Evolutionary conservation across 352 stramenopile species (phyloP), one percentile per base, ranked within the genome.

Genomic region (Proteromonas lacertae): DNA sequence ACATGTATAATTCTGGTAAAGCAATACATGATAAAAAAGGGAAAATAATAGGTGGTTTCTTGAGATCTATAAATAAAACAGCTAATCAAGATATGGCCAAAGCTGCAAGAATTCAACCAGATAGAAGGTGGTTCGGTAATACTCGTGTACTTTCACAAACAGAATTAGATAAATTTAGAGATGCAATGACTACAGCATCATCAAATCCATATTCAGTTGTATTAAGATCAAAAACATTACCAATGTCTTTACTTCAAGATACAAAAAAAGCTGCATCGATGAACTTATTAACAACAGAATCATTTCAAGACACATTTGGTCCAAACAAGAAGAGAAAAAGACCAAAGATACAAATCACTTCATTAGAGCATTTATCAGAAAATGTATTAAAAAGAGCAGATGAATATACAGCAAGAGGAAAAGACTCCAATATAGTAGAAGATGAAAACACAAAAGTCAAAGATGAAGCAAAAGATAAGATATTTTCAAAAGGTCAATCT

Each of bases 121-220:
- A 98, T 56, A 64, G 84, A 13, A 66, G 83, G 14, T 99, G 86
- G 86, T 98, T 99, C 51, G 86, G 86, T 25, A 98, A 98, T 62
- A 98, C 86, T 35, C 74, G 84, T 30, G 75, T 94, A 2, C 81
- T 99, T 20, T 71, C 68, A 10, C 69, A 87, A 42, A 90, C 89
- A 40, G 78, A 98, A 46, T 64, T 99, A 9, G 86, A 99, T 60
- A 82, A 79, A 41, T 97, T 99, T 55, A 68, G 86, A 32, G 86
- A 95, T 41, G 78, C 96, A 56, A 94, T 98, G 83, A 90, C 69
- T 21, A 57, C 82, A 39, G 76, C 77, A 46, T 59, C 70, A 12
- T 65, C 71, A 1, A 78, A 96, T 54, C 81, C 81, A 10, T 97
- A 96, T 64, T 84, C 73, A 25, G 78, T 99, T 10, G 70, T 99